Evolutionary conservation across 78 protist species (phyloP).

Genomic region (Paratrimastix pyriformis): DNA sequence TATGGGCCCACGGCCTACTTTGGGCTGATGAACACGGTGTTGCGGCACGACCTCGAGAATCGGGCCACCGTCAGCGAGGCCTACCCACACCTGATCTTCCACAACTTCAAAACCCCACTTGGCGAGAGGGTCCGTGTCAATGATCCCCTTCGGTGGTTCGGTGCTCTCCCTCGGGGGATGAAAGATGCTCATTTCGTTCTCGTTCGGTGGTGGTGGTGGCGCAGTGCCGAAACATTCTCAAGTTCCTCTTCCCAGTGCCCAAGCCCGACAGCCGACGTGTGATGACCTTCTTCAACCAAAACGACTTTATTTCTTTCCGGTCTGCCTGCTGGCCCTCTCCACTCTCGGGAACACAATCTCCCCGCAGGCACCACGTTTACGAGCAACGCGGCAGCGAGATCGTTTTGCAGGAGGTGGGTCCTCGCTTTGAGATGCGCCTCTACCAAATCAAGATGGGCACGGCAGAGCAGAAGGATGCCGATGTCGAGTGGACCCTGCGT

Average conservation of each 20-base stretch:
- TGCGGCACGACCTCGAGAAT: constrained; percentile 83
- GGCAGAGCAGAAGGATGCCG: constrained; percentile 82
- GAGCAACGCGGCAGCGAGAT: constrained; percentile 55
- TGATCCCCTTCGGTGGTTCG: neutral
- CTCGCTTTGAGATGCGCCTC: constrained; percentile 86
- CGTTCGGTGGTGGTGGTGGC: neutral
- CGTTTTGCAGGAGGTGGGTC: constrained; percentile 83
- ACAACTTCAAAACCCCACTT: constrained; percentile 71
- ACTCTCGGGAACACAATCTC: neutral
- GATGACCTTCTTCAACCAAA: constrained; percentile 75
- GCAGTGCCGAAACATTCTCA: constrained; percentile 54
- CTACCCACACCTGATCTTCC: constrained; percentile 90
- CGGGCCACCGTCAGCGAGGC: constrained; percentile 53
- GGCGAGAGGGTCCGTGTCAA: constrained; percentile 52
- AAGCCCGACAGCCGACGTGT: constrained; percentile 71
- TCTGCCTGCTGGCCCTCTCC: neutral
- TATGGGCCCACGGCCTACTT: constrained; percentile 98
- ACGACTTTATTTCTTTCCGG: constrained; percentile 86
- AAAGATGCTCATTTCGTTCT: neutral
- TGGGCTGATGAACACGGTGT: constrained; percentile 68
- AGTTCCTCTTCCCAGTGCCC: constrained; percentile 94
- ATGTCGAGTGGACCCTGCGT: constrained; percentile 83
- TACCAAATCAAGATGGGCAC: constrained; percentile 81
- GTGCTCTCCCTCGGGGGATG: too few relatives aligned
- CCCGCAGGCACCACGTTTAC: constrained; percentile 67